Base-by-base conservation (phyloP, 2,329 filamentous ascomycete genomes). In the Arachnomyces sp. region DNA sequence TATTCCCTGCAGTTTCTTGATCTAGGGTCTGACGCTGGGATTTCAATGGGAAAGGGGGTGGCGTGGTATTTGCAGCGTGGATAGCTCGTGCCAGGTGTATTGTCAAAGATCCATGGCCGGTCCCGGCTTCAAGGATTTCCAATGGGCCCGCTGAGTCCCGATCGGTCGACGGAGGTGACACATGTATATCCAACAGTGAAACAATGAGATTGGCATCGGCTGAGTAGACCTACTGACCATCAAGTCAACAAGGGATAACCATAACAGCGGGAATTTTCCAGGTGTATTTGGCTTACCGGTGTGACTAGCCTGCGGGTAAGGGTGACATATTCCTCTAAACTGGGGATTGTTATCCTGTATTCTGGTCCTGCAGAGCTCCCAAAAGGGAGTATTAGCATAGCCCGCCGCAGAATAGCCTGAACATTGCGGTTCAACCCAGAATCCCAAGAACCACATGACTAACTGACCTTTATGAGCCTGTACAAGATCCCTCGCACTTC, bases 101-200 rank as follows among this genome's bases (percentile, higher is more conserved):
- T 1, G 85, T 90, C 43, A 92, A 63, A 28, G 82, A 80, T 43
- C 86, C 86, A 69, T 89, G 84, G n/a, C 86, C 86, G 3, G 86
- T 92, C 12, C 86, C 86, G 34, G 85, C 85, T 62, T 92, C 86
- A 38, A 92, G 79, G 33, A 92, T 84, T 55, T 90, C 83, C 9
- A 89, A 60, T 0, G 72, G 75, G 21, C 5, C 21, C 9, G 21
- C 5, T 25, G 21, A 9, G 9, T 9, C 21, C 7, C 67, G 60
- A 29, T 51, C 46, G 4, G 52, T 48, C 11, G 61, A 51, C 9
- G 63, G 58, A 4, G 62, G 57, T 2, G 67, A 56, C 21, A 78
- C 74, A 56, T 90, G 80, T 33, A 92, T 70, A 57, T 92, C 85
- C 15, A 93, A 73, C 16, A 89, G 69, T 1, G 78, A 83, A 29